These are phyloP conservation scores for Debaryomycetaceae sp. DNA, from an alignment of 1,139 yeast species.

Conservation along the genomic window DNA sequence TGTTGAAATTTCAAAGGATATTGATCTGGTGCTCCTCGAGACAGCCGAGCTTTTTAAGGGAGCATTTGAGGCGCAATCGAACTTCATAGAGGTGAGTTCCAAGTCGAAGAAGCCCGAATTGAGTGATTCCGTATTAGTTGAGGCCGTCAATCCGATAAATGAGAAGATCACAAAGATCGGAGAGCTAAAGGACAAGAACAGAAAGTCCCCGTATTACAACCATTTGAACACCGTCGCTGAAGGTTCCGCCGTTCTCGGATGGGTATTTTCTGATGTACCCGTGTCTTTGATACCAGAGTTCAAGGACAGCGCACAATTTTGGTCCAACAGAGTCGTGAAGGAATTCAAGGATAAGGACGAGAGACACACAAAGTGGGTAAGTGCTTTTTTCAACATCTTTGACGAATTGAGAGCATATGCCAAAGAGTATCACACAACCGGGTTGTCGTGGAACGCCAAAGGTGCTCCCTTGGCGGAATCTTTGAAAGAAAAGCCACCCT, in stretches of 20 bases:
- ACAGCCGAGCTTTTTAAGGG: conserved; percentile 52
- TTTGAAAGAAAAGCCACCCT: conserved; percentile 17
- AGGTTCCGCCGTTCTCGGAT: conserved; percentile 85
- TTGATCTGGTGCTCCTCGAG: conserved; percentile 64
- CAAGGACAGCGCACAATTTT: conserved; percentile 89
- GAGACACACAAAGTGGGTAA: conserved; percentile 76
- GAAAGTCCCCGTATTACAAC: conserved; percentile 61
- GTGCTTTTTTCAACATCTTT: conserved; percentile 56
- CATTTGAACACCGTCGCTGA: conserved; percentile 83
- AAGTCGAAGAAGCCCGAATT: conserved; percentile 63
- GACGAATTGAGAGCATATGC: conserved; percentile 70
- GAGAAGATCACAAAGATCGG: conserved; percentile 55
- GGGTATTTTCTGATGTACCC: conserved; percentile 78
- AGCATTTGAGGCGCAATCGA: conserved; percentile 61
- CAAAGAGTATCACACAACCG: conserved; percentile 75
- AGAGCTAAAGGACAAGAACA: conserved; percentile 68
- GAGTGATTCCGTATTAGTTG: conserved; percentile 50
- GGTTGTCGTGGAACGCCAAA: conserved; percentile 69
- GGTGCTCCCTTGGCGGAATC: conserved; percentile 46
- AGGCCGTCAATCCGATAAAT: conserved; percentile 68
- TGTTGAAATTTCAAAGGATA: conserved; percentile 49
- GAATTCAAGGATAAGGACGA: conserved; percentile 72
- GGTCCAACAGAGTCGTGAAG: conserved; percentile 87
- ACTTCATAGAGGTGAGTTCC: conserved; percentile 57
- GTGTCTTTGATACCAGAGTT: conserved; percentile 74